Conservation (phyloP, 345 rosid species). For the Salix dunnii region DNA sequence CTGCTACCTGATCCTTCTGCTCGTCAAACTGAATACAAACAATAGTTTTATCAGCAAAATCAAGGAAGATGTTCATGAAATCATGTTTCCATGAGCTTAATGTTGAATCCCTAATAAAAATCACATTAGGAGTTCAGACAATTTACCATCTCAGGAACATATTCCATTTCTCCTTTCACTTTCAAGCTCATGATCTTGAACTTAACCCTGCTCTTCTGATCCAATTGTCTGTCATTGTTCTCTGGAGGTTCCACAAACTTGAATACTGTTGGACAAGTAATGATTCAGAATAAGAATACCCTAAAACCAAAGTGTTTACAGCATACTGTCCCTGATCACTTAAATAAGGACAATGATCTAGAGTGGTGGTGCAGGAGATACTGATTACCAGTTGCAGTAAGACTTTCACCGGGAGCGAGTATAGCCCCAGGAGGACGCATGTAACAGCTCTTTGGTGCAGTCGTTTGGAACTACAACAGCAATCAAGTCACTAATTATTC, state of each 20-base stretch:
- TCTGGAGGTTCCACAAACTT: conserved; percentile 40
- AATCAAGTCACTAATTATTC: not conserved
- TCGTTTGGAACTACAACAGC: conserved; percentile 30
- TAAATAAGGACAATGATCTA: not conserved
- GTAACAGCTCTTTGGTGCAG: conserved; percentile 37
- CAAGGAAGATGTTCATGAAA: not conserved
- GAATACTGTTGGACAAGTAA: conserved; percentile 23
- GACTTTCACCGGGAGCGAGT: conserved; percentile 34
- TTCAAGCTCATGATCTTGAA: conserved; percentile 37
- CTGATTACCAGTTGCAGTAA: conserved; percentile 33
- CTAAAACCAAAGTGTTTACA: not conserved
- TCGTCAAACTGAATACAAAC: conserved; percentile 77
- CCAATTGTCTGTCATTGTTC: conserved; percentile 28
- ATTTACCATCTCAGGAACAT: conserved; percentile 33
- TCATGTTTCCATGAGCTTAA: not conserved
- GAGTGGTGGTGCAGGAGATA: not conserved
- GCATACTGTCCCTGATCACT: not conserved
- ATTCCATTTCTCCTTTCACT: conserved; percentile 31
- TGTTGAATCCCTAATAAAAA: not conserved
- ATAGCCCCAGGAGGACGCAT: conserved; percentile 39
- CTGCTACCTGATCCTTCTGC: conserved; percentile 75
- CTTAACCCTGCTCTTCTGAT: conserved; percentile 34
- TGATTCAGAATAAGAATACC: not conserved
- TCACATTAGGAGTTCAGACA: not conserved
- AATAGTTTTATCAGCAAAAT: not conserved